A percentile compares a stretch with the other conserved stretches of the same genome.
These are phyloP conservation scores for Bretschneidera sinensis DNA, from an alignment of 345 rosid genomes.

Conservation along the genomic window DNA sequence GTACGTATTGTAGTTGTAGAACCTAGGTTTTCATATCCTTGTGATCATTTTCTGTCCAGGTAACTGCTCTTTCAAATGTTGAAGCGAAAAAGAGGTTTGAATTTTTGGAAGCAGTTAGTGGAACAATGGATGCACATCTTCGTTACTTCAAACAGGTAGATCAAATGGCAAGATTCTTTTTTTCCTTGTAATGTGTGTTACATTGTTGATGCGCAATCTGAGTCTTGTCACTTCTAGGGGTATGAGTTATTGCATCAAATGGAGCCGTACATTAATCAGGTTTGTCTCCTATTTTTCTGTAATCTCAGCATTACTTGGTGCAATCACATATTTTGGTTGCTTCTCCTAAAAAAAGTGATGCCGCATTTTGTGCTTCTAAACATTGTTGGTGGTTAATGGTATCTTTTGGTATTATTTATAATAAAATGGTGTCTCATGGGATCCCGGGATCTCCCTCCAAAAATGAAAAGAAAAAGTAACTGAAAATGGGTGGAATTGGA, in stretches of 20 bases:
- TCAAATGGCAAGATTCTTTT: conserved; percentile 8
- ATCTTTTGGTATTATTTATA: too few species aligned
- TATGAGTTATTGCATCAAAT: conserved; percentile 96
- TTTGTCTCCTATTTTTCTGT: conserved; percentile 12
- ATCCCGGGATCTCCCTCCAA: background rate
- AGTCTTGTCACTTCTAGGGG: conserved; percentile 49
- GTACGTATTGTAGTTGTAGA: conserved; percentile 1
- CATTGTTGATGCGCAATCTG: conserved; percentile 18
- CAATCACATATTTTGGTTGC: background rate
- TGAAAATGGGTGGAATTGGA: background rate
- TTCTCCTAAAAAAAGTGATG: background rate
- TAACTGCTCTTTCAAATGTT: conserved; percentile 87
- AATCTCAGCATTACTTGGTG: background rate
- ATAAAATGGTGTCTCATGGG: too few species aligned
- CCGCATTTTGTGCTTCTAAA: background rate
- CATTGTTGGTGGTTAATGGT: background rate
- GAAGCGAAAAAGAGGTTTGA: conserved; percentile 98
- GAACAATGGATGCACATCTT: conserved; percentile 99
- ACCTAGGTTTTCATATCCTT: conserved; percentile 1
- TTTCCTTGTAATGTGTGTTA: conserved; percentile 17
- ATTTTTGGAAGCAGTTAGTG: conserved; percentile 96
- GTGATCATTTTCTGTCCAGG: conserved; percentile 41
- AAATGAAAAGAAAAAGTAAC: background rate
- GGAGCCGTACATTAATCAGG: conserved; percentile 99
- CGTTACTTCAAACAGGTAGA: conserved; percentile 90